A percentile compares a stretch with the other conserved stretches of the same genome.
phyloP scores from a whole-genome alignment of 176 grass and related monocot genomes.

The Poa pratensis region DNA sequence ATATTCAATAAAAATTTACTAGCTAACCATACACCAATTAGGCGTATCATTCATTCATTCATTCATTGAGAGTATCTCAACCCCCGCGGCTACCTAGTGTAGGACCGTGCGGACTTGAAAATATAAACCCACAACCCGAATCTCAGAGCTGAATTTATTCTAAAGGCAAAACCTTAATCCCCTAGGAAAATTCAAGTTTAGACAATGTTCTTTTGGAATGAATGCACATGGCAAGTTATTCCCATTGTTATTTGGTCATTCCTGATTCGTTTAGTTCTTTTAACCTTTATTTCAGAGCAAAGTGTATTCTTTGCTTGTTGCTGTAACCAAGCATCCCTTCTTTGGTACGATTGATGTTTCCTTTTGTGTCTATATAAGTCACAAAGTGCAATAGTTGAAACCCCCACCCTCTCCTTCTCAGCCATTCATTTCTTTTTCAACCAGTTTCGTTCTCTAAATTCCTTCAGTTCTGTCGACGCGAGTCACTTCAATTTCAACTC shows the following conservation, averaged over 20 bases:
- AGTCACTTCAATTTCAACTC: neutral
- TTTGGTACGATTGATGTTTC: neutral
- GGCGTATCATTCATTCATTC: neutral
- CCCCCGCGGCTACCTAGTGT: too few relatives aligned
- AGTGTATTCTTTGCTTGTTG: slow-evolving; percentile 8
- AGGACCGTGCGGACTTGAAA: neutral
- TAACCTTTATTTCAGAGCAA: neutral
- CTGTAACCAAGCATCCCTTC: neutral
- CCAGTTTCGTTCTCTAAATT: neutral
- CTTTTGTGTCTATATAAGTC: neutral
- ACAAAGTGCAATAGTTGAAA: neutral
- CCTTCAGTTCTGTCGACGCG: neutral
- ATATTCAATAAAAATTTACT: neutral
- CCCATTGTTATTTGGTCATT: neutral
- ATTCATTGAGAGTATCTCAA: too few relatives aligned
- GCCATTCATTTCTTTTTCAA: neutral
- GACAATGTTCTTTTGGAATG: neutral
- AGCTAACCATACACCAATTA: neutral
- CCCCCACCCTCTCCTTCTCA: neutral
- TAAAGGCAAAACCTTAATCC: neutral
- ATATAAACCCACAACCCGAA: neutral
- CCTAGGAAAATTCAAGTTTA: neutral
- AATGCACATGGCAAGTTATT: too few relatives aligned
- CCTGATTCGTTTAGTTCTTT: neutral
- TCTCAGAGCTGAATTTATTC: neutral